Base-by-base conservation (phyloP, 1,139 yeast species). In the Candida glucosophila region DNA sequence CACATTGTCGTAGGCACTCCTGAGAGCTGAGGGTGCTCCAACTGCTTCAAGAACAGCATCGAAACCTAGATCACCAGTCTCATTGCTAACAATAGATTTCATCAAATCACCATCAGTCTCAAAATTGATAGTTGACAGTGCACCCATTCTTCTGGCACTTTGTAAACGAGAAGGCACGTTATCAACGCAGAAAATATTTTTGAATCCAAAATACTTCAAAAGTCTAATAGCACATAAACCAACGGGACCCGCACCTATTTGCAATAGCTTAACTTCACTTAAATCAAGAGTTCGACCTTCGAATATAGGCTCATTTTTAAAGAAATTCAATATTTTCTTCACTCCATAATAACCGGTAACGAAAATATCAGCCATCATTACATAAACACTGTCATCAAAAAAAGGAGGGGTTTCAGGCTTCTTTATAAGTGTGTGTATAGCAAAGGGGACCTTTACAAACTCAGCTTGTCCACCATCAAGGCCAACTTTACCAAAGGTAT, bases 241-340 rank as follows among this genome's bases (percentile, higher is more conserved):
- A 3, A 75, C 82, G 0, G 82, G 82, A 1, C 82, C 82, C 11
- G 74, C 67, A 1, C 82, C 82, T 4, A 75, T 41, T 35, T 73
- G 78, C 22, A 73, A 49, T 3, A 72, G 47, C 4, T 60, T 47
- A 15, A 60, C 43, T 19, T 65, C 61, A 25, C 49, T 44, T 16
- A 63, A 34, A 3, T 35, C 32, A 22, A 40, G 39, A 2, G 26
- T 24, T 3, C 29, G 29, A 6, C 33, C 27, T 0, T 42, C 40
- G 24, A 34, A 23, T 2, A 48, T 42, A 6, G 47, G 31, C 24
- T 48, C 47, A 14, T 43, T 43, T 15, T 38, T 36, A 31, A 57
- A 48, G 33, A 57, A 62, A 35, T 72, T 68, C 12, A 63, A 43
- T 14, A 73, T 72, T 35, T 63, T 62, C 33, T 58, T 59, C 8